These are phyloP conservation scores for Syzygium oleosum DNA, from an alignment of 345 rosid species.

Conservation along the genomic window DNA sequence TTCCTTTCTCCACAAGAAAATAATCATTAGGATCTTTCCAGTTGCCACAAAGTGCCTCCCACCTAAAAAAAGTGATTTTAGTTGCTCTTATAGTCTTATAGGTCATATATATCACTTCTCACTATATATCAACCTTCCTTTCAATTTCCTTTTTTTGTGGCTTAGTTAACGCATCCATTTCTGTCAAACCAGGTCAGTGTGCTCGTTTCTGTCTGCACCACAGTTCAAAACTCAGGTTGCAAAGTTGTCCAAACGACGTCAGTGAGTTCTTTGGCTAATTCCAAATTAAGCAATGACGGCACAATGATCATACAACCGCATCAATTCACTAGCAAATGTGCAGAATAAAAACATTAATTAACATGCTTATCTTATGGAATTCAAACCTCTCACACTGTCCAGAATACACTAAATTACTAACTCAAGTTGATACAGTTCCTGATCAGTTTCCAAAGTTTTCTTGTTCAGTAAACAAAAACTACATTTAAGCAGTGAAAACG, in stretches of 20 bases:
- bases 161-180: neutral
- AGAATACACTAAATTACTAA: neutral
- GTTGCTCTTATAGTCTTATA: neutral
- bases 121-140: neutral
- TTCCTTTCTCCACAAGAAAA: neutral
- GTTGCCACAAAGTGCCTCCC: neutral
- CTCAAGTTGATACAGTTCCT: neutral
- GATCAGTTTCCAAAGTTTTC: neutral
- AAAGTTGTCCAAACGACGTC: neutral
- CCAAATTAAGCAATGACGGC: neutral
- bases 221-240: neutral
- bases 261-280: neutral
- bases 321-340: neutral
- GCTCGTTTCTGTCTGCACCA: neutral
- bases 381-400: neutral
- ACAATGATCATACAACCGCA: neutral
- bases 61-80: neutral
- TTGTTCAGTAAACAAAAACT: neutral
- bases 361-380: neutral
- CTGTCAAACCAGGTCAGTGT: neutral
- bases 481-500: neutral
- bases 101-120: neutral
- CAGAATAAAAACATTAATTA: neutral
- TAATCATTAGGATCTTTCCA: neutral
- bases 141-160: neutral